Base-by-base conservation (phyloP, 2,329 filamentous ascomycete species). In the Ascochyta lentis region DNA sequence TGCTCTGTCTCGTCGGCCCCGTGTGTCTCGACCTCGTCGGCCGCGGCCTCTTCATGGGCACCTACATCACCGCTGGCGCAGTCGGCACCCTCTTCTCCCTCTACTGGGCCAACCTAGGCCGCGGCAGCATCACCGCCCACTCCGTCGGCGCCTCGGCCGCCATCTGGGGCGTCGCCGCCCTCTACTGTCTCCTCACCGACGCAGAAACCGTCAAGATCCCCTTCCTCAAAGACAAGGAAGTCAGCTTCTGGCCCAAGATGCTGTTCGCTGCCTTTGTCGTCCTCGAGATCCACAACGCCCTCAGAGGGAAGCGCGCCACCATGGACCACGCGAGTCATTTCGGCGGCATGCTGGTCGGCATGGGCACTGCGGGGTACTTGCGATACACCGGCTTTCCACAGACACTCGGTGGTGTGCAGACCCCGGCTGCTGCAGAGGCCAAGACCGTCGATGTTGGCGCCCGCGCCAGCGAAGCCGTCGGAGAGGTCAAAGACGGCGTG, bases 1-100 rank as follows among this genome's bases (percentile, higher is more conserved):
- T 83, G 37, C 78, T 94, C 4, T 88, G 82, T 79, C 78, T 90
- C 66, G 79, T 92, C 16, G 91, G 89, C 23, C 83, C 83, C 29
- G 64, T 61, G 1, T 69, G 66, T 45, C 69, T 71, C 59, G 71
- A 76, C 38, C 65, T 75, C 19, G 69, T 76, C 26, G 74, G 67
- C 47, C 64, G 74, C 26, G 74, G 70, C 31, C 37, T 66, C 33
- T 76, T 76, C 56, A 33, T 76, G 4, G 69, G 69, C 7, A 73
- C 74, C 2, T 77, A 76, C 41, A 35, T 77, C 6, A 56, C 62
- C 9, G 67, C 71, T 8, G 74, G 74, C 24, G 71, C 72, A 0
- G 51, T 75, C 9, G 74, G 74, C 15, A 70, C 72, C 0, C 59
- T 74, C 1, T 49, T 55, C 6, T 57, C 59, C 0, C 56, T 76